These are phyloP conservation scores for Coemansia sp. DNA, from an alignment of 371 early-diverging fungal genomes.

Conservation along the genomic window DNA sequence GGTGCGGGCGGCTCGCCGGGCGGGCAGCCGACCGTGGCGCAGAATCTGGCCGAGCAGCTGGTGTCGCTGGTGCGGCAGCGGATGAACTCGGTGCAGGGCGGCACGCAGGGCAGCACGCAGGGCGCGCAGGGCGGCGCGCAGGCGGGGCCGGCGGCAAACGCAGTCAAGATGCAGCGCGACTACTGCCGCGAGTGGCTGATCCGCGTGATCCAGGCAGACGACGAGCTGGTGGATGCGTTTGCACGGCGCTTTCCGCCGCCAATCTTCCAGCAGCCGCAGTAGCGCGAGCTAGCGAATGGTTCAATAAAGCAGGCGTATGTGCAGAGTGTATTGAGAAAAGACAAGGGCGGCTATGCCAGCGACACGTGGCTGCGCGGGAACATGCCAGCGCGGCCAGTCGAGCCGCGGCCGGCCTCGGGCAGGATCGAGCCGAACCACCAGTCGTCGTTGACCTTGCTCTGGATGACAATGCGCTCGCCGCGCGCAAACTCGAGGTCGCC, in stretches of 20 bases:
- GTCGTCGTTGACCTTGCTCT: constrained; percentile 50
- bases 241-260: constrained; percentile 48
- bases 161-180: constrained; percentile 35
- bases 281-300: background rate
- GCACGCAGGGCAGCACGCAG: background rate
- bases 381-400: constrained; percentile 46
- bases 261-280: constrained; percentile 10
- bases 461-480: constrained; percentile 48
- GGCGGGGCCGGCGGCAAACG: constrained; percentile 2
- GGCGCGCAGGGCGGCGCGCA: constrained; percentile 6
- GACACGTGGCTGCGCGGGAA: constrained; percentile 49
- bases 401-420: constrained; percentile 38
- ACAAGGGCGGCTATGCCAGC: constrained; percentile 1
- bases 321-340: background rate
- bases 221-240: constrained; percentile 49
- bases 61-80: constrained; percentile 47
- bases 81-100: constrained; percentile 35
- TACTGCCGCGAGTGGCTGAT: constrained; percentile 47
- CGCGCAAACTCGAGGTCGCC: constrained; percentile 44
- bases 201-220: constrained; percentile 44
- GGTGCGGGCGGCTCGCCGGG: background rate
- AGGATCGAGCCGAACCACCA: constrained; percentile 52
- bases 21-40: constrained; percentile 28
- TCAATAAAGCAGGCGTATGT: constrained; percentile 3
- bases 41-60: constrained; percentile 46